Evolutionary conservation across 2,329 filamentous ascomycete species (phyloP).

Genomic region (Pestalotiopsis sp.): DNA sequence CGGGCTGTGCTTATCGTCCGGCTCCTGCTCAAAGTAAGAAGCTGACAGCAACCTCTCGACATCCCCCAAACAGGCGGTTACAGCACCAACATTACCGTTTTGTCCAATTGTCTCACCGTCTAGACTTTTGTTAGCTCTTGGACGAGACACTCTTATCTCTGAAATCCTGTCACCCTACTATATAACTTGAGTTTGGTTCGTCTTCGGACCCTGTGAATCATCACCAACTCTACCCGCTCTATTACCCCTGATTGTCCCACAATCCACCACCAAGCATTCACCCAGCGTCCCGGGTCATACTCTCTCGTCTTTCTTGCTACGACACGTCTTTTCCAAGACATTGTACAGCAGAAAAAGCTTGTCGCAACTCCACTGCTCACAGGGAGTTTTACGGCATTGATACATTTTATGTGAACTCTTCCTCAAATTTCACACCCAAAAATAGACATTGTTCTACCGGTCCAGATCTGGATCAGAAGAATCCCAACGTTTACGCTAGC

Average conservation of each 20-base stretch:
- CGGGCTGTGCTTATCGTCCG: slow-evolving; percentile 13
- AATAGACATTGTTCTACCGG: background rate
- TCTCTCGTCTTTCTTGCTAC: background rate
- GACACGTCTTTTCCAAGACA: background rate
- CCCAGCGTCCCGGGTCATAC: background rate
- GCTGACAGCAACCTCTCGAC: slow-evolving; percentile 11
- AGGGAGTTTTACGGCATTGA: background rate
- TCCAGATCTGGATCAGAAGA: background rate
- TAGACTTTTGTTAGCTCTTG: slow-evolving; percentile 7
- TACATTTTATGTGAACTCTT: background rate
- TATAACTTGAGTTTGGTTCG: background rate
- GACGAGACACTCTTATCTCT: slow-evolving; percentile 3
- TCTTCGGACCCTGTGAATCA: background rate
- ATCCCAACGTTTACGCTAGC: background rate
- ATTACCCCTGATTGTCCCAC: background rate
- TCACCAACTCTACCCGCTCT: background rate
- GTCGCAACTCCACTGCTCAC: background rate
- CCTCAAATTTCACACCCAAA: background rate
- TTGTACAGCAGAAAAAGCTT: background rate
- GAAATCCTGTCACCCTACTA: background rate
- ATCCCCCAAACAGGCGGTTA: background rate
- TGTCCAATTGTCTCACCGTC: slow-evolving; percentile 2
- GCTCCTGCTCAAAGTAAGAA: background rate
- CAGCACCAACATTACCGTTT: background rate
- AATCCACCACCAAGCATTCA: background rate